Evolutionary conservation across 306 rosid species (phyloP).

Genomic region (Cicer bijugum): DNA sequence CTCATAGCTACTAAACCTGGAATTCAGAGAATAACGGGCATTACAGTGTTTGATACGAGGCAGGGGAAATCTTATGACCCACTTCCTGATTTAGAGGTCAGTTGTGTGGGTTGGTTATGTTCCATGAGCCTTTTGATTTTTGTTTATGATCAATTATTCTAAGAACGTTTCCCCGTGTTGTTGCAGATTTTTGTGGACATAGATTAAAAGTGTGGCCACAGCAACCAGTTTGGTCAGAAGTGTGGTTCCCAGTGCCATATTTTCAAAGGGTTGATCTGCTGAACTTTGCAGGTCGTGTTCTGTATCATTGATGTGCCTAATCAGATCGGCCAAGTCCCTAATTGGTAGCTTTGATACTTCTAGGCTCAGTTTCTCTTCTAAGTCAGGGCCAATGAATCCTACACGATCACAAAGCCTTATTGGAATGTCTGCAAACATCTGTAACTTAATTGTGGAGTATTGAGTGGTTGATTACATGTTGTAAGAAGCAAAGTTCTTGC

Average conservation of each 20-base stretch:
- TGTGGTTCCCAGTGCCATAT: conserved; percentile 12
- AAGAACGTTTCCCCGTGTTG: conserved; percentile 13
- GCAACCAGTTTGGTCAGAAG: conserved; percentile 29
- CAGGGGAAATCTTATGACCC: conserved; percentile 81
- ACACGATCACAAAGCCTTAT: conserved; percentile 27
- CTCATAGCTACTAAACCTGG: conserved; percentile 92
- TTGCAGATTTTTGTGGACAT: conserved; percentile 85
- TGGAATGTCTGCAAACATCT: conserved; percentile 38
- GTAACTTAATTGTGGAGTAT: conserved; percentile 39
- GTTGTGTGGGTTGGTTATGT: conserved; percentile 35
- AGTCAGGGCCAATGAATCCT: conserved; percentile 31
- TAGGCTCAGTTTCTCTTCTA: conserved; percentile 39
- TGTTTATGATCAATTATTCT: background rate
- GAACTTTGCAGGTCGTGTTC: conserved; percentile 10
- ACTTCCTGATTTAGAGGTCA: conserved; percentile 87
- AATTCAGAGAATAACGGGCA: conserved; percentile 87
- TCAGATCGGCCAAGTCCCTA: conserved; percentile 35
- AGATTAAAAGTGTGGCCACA: conserved; percentile 51
- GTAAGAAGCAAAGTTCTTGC: conserved; percentile 18
- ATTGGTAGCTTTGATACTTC: conserved; percentile 35
- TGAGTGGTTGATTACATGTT: conserved; percentile 29
- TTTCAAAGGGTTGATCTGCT: conserved; percentile 38
- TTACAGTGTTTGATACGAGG: conserved; percentile 70
- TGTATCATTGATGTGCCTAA: conserved; percentile 32
- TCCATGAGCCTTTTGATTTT: conserved; percentile 23